Evolutionary conservation across 352 stramenopile species (phyloP), one percentile per base, ranked within the genome.

Genomic region (Pythium aristosporum): DNA sequence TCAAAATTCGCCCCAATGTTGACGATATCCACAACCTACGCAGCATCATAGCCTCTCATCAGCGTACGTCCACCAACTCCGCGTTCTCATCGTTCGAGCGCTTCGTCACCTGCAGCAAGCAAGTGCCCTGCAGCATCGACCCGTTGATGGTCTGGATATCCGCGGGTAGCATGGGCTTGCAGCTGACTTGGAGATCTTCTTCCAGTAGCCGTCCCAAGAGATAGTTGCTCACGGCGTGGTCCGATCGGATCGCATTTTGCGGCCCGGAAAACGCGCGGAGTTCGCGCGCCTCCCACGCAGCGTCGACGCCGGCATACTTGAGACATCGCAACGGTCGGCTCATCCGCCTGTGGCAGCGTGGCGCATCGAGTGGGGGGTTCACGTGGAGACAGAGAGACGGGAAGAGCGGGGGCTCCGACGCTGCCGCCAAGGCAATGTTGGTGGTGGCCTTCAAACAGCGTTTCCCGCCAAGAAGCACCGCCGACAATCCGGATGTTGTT

Each of bases 1-100:
- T 92, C 81, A 36, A 79, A 80, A 61, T 75, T 91, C n/a, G 84
- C 82, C 41, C 79, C 82, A 57, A 94, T 85, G 48, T 94, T 94
- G 46, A 82, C 80, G 12, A 91, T 71, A 58, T 94, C 83, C 32
- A 94, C 82, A 36, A 94, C 73, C 85, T 92, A 54, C 18, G 12
- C 47, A 32, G 2, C 43, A 30, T 32, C 21, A n/a, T n/a, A n/a
- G n/a, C n/a, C n/a, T n/a, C n/a, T n/a, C n/a, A 42, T 25, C 10
- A 13, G n/a, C 2, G 3, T 18, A 48, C 42, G 25, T 48, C n/a
- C n/a, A 23, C 2, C 37, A 1, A 41, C 12, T 44, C 12, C 57
- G 11, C 42, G 10, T 39, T 41, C 34, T 9, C 21, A 15, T 47
- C 15, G 6, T 39, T 21, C 3, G 2, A 30, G 25, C 49, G 5